Conservation (phyloP, 306 rosid genomes). For the Phaseolus lunatus region DNA sequence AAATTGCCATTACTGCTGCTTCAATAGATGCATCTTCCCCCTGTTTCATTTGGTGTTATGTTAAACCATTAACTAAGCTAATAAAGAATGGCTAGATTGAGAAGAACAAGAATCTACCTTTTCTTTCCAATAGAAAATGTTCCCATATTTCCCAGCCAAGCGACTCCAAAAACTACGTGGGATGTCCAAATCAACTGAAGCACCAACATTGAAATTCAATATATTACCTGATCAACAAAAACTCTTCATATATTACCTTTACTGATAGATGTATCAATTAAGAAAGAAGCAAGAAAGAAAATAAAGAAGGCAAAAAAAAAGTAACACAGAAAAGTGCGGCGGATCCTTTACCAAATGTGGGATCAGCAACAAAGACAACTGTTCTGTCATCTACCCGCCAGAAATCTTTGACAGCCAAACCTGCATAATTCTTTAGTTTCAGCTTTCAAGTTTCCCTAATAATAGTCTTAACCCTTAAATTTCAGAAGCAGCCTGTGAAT, state of each 20-base stretch:
- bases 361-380: constrained; percentile 97
- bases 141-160: constrained; percentile 92
- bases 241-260: not conserved
- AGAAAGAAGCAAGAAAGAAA: not conserved
- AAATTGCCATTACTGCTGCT: constrained; percentile 90
- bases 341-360: constrained; percentile 79
- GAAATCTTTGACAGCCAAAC: constrained; percentile 89
- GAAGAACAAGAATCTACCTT: constrained; percentile 52
- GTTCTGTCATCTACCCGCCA: constrained; percentile 99
- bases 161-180: constrained; percentile 99
- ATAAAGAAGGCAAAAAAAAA: not conserved
- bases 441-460: not conserved
- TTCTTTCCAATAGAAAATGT: constrained; percentile 96
- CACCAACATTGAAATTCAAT: constrained; percentile 93
- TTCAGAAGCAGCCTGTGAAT: not conserved
- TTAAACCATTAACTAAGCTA: constrained; percentile 8
- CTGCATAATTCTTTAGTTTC: constrained; percentile 47
- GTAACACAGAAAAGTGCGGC: constrained; percentile 26
- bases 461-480: not conserved
- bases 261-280: not conserved
- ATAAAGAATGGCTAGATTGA: not conserved
- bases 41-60: constrained; percentile 52
- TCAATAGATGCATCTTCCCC: constrained; percentile 96
- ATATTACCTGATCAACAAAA: constrained; percentile 74
- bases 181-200: constrained; percentile 80